Evolutionary conservation across 2,329 filamentous ascomycete genomes (phyloP), one percentile per base, ranked within the genome.

Genomic region (Orbilia ellipsospora): DNA sequence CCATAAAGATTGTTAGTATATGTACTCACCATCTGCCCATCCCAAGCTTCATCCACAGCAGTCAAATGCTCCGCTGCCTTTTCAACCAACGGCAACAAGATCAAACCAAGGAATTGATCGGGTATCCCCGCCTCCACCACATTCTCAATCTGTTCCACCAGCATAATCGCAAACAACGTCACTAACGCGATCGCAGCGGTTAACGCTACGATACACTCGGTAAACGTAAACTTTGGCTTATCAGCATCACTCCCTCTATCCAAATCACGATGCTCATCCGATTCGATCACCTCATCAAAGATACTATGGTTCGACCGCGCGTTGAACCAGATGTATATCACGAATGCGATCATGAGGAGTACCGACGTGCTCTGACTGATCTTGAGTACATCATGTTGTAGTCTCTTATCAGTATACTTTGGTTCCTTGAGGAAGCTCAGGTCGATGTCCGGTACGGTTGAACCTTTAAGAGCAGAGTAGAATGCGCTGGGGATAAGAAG

Each of bases 61-160:
- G 91, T 94, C 55, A 96, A 84, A 82, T 96, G 92, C 82, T 96
- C 92, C 12, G 92, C 92, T 1, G 91, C 90, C 82, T 96, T 96
- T 81, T 96, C 93, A 4, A 95, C 92, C 0, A 96, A 85, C 2
- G 92, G 90, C 4, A 95, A 87, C 0, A 96, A 85, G 78, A 95
- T 94, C 44, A 96, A 84, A 79, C 92, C 88, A 77, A 90, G 83
- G 77, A 90, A 90, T 31, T 85, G 85, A 78, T 89, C 87, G 0
- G 85, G 85, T 48, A 89, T 83, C 26, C 82, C 26, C 82, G 83
- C 50, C 85, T 83, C 18, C 82, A 79, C 18, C 89, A 88, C 50
- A 90, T 87, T 79, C 83, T 88, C 86, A 72, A 95, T 95, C 80
- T 94, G 85, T 60, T 89, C 83, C 13, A 95, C 92, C 15, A 95